Conservation (phyloP, 176 grass and related monocot genomes). For the Aegilops speltoides region DNA sequence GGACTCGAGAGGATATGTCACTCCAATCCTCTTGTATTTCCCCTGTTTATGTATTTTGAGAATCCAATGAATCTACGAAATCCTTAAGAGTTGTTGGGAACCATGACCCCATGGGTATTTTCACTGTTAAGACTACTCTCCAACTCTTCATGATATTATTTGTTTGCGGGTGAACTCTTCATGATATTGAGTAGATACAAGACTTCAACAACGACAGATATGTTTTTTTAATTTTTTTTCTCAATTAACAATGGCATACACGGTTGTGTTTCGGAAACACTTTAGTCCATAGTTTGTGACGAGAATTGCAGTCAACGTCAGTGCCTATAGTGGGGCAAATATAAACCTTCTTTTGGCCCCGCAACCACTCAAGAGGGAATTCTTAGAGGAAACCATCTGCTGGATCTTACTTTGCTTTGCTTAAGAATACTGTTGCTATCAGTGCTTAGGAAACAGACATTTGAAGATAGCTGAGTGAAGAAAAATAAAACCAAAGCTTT, state of each 20-base stretch:
- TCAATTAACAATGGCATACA: background rate
- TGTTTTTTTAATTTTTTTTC: background rate
- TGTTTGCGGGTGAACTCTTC: background rate
- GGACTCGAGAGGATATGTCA: too few species aligned
- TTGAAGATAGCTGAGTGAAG: slow-evolving; percentile 33
- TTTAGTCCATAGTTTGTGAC: background rate
- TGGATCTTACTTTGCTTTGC: slow-evolving; percentile 32
- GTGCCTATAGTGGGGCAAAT: slow-evolving; percentile 22
- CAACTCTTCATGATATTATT: background rate
- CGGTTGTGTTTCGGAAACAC: background rate
- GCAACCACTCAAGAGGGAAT: slow-evolving; percentile 28
- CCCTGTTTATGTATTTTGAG: too few species aligned
- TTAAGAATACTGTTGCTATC: slow-evolving; percentile 34
- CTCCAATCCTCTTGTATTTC: too few species aligned
- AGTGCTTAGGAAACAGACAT: slow-evolving; percentile 15
- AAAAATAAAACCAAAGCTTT: background rate
- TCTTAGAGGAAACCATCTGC: slow-evolving; percentile 30
- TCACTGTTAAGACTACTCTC: background rate
- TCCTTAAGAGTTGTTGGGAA: too few species aligned
- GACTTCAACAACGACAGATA: background rate
- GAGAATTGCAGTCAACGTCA: slow-evolving; percentile 21
- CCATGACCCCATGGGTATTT: too few species aligned
- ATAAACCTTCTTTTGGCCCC: slow-evolving; percentile 33
- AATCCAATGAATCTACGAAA: too few species aligned
- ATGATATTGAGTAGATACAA: background rate